Base-by-base conservation (phyloP, 2,329 filamentous ascomycete species). In the Myriosclerotinia duriaeana region DNA sequence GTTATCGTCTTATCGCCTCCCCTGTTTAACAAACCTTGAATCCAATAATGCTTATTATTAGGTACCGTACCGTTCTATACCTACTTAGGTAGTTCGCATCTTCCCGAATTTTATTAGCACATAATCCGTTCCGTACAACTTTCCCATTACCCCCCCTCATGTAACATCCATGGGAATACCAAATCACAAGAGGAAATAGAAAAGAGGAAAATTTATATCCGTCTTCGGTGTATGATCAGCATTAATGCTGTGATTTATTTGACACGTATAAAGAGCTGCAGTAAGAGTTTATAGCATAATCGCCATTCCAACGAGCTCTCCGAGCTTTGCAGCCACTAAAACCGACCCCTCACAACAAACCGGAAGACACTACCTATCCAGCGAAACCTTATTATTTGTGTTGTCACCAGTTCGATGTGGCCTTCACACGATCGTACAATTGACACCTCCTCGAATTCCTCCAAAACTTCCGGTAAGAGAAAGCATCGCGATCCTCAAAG, bases 351-450 rank as follows among this genome's bases (percentile, higher is more conserved):
- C 64, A 61, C 64, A 60, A 40, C 50, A 53, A 50, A 50, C 50
- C 17, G 46, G 48, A 61, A 66, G 55, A 56, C 30, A 34, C 30
- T 6, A n/a, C n/a, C n/a, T n/a, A 34, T 34, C 26, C 26, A 34
- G 30, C 52, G n/a, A 61, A 46, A 66, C n/a, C 30, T 50, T 63
- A 53, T 52, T 63, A 67, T 72, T 72, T 65, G 73, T 73, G 70
- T 70, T 63, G 68, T 50, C 66, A 64, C 64, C 65, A 71, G 66
- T 71, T 73, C 74, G 69, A 77, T 77, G 75, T 72, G 72, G 70
- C 70, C 72, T 70, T 71, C 71, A 58, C 53, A 70, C 69, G 70
- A 72, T 64, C 65, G 63, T 56, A 67, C 72, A 67, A 62, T 66
- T 67, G 68, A 72, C 62, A 71, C 68, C 38, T 68, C 64, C 54